These are phyloP conservation scores for Paramecium bursaria DNA, from an alignment of 73 alveolate genomes.

Conservation along the genomic window DNA sequence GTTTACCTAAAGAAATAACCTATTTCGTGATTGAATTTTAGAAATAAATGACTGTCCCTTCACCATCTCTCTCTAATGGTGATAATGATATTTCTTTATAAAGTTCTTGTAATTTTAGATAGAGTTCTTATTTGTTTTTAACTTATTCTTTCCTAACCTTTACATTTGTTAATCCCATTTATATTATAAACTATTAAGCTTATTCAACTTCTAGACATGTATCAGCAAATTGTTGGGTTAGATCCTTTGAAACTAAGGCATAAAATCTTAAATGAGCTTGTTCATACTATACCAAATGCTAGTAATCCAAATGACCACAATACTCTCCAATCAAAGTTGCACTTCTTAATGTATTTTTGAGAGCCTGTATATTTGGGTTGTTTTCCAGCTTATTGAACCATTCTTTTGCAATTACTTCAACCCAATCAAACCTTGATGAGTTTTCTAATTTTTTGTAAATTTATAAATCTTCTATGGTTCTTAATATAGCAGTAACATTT, in stretches of 20 bases:
- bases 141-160: not conserved
- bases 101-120: not conserved
- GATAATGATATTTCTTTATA: not conserved
- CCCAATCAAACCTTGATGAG: no score
- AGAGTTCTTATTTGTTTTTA: not conserved
- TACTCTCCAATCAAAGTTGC: slow-evolving; percentile 39
- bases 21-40: not conserved
- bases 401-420: no score
- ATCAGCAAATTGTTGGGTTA: not conserved
- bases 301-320: slow-evolving; percentile 31
- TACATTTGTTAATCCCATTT: not conserved
- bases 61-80: not conserved
- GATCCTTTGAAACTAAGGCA: slow-evolving; percentile 17
- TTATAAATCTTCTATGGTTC: no score
- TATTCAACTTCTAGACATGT: not conserved
- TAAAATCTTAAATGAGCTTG: slow-evolving; percentile 1
- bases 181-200: not conserved
- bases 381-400: no score
- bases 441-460: no score
- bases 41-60: slow-evolving; percentile 16
- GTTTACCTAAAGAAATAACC: not conserved
- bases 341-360: no score
- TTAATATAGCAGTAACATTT: no score
- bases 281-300: slow-evolving; percentile 23
- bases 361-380: no score